These are phyloP conservation scores for Neonectria sp. DNA, from an alignment of 2,329 filamentous ascomycete genomes.

Conservation along the genomic window DNA sequence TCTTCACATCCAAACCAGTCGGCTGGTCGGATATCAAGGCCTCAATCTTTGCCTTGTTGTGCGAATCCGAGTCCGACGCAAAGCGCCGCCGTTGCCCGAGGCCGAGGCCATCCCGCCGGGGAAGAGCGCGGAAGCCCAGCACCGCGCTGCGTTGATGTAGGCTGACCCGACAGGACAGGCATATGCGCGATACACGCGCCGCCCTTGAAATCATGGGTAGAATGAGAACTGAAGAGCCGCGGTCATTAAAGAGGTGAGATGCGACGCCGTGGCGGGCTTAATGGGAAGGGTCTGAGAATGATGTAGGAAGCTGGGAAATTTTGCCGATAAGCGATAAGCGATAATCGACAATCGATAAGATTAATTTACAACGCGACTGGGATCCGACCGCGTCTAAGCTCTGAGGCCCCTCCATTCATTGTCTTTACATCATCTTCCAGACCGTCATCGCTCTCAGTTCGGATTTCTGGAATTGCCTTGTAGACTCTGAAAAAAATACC, in stretches of 20 bases:
- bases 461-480: background rate
- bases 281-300: slow-evolving; percentile 6
- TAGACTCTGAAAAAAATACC: background rate
- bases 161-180: slow-evolving; percentile 52
- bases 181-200: slow-evolving; percentile 51
- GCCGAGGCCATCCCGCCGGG: slow-evolving; percentile 25
- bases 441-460: background rate
- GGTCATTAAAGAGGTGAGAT: slow-evolving; percentile 27
- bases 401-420: background rate
- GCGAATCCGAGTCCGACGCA: slow-evolving; percentile 42
- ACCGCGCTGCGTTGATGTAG: slow-evolving; percentile 43
- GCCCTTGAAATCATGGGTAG: slow-evolving; percentile 55
- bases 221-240: slow-evolving; percentile 24
- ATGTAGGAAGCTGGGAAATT: slow-evolving; percentile 39
- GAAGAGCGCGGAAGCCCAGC: slow-evolving; percentile 27
- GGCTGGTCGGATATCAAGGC: slow-evolving; percentile 36
- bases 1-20: background rate
- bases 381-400: slow-evolving; percentile 35
- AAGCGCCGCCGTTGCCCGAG: slow-evolving; percentile 37
- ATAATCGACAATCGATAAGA: slow-evolving; percentile 43
- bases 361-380: slow-evolving; percentile 31
- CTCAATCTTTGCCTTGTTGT: slow-evolving; percentile 45
- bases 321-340: slow-evolving; percentile 46
- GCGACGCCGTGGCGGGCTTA: slow-evolving; percentile 29
- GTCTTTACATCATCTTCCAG: background rate